Evolutionary conservation across 768 basidiomycete species (phyloP).

Genomic region (Cyclocybe aegerita): DNA sequence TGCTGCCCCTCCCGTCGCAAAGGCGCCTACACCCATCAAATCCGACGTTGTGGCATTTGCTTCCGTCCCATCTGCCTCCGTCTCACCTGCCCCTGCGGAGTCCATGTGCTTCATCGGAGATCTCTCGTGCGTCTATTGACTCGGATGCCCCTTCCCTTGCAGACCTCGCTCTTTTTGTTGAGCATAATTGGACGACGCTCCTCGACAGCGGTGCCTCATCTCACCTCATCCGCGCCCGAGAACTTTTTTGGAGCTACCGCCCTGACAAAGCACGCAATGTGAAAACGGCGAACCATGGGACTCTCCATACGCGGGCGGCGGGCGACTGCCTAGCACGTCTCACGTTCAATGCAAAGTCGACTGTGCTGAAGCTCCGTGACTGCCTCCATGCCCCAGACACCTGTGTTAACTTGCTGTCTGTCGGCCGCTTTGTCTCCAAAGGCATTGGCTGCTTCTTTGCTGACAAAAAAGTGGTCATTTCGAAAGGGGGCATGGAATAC

Average conservation of each 20-base stretch:
- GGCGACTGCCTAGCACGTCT: slow-evolving; percentile 3
- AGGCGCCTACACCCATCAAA: neutral
- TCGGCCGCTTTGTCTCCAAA: too few species aligned
- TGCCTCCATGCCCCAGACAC: slow-evolving; percentile 11
- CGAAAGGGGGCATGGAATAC: too few species aligned
- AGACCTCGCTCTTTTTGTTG: too few species aligned
- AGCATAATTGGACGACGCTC: too few species aligned
- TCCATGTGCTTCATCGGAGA: too few species aligned
- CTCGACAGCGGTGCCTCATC: slow-evolving; percentile 4
- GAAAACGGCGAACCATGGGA: slow-evolving; percentile 6
- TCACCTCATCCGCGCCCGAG: slow-evolving; percentile 4
- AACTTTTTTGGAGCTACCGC: slow-evolving; percentile 7
- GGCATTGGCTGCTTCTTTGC: too few species aligned
- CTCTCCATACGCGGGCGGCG: slow-evolving; percentile 4
- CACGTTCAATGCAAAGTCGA: neutral
- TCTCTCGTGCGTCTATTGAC: too few species aligned
- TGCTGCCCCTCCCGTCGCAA: neutral
- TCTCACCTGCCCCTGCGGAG: too few species aligned
- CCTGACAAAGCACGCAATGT: neutral
- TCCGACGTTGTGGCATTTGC: neutral
- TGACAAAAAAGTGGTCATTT: too few species aligned
- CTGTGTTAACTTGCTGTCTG: slow-evolving; percentile 7
- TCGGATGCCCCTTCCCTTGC: too few species aligned
- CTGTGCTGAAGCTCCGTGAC: slow-evolving; percentile 1
- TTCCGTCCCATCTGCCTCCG: too few species aligned